Evolutionary conservation across 768 basidiomycete species (phyloP).

Genomic region (Boletellus emodensis): DNA sequence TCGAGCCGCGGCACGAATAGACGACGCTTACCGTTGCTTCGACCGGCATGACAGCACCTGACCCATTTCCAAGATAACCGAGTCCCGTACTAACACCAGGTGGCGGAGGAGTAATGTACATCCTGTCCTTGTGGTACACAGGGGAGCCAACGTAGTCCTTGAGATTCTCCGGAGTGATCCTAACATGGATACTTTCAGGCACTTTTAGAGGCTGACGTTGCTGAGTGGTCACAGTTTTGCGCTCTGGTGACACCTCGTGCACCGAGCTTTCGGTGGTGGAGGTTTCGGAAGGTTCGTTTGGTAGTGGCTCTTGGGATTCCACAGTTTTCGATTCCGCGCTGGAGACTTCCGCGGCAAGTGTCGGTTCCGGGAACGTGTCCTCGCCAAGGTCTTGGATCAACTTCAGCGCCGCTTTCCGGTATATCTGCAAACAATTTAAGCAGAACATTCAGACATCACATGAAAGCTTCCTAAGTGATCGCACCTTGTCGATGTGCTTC

Average conservation of each 20-base stretch:
- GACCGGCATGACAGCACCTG: conserved; percentile 95
- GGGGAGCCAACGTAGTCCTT: conserved; percentile 97
- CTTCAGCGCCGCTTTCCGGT: conserved; percentile 91
- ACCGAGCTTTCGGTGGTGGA: conserved; percentile 11
- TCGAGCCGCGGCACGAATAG: background rate
- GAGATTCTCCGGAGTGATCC: conserved; percentile 80
- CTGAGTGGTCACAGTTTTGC: conserved; percentile 66
- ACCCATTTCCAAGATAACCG: conserved; percentile 95
- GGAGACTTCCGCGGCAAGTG: conserved; percentile 16
- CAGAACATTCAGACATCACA: background rate
- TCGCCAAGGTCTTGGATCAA: conserved; percentile 90
- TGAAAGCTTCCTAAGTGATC: background rate
- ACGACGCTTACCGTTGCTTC: conserved; percentile 74
- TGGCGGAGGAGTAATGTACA: conserved; percentile 79
- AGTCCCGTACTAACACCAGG: conserved; percentile 93
- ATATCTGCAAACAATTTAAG: conserved; percentile 56
- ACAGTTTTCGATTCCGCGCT: conserved; percentile 34
- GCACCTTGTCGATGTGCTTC: conserved; percentile 97
- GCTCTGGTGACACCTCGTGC: conserved; percentile 28
- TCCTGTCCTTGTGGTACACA: conserved; percentile 89
- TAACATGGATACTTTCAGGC: conserved; percentile 72
- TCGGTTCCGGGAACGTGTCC: conserved; percentile 73
- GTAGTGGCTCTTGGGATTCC: conserved; percentile 48
- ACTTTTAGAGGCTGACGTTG: conserved; percentile 78
- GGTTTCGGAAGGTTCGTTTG: conserved; percentile 33